A percentile compares a stretch with the other conserved stretches of the same genome.
Evolutionary conservation across 129 eudicot genomes (phyloP).

Genomic region (Escallonia rubra): DNA sequence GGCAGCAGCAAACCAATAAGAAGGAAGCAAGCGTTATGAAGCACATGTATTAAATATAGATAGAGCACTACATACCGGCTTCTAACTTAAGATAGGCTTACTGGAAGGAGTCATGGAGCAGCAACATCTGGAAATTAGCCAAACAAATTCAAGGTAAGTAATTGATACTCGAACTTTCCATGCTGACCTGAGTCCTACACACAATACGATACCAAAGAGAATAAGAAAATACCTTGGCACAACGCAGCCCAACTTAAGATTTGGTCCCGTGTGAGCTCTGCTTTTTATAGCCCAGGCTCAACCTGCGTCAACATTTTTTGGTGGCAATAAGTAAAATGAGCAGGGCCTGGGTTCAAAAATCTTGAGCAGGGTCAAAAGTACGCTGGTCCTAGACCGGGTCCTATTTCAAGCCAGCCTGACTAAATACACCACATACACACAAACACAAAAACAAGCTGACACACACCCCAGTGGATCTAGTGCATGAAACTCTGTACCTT

Average conservation of each 20-base stretch:
- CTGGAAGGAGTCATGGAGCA: not conserved
- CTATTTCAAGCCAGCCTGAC: no score
- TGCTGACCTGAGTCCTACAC: not conserved
- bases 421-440: no score
- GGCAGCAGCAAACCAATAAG: no score
- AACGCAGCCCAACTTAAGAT: not conserved
- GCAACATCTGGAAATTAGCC: not conserved
- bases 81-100: conserved; percentile 4
- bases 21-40: no score
- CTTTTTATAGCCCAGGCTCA: not conserved
- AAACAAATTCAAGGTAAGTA: not conserved
- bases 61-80: not conserved
- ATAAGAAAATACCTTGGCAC: not conserved
- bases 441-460: no score
- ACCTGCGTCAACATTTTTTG: not conserved
- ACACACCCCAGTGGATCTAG: no score
- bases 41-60: not conserved
- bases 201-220: not conserved
- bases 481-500: no score
- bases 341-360: no score
- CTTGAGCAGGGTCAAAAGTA: no score
- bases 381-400: no score
- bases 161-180: not conserved
- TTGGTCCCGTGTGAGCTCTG: not conserved
- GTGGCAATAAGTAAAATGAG: no score